Evolutionary conservation across 768 basidiomycete genomes (phyloP).

Genomic region (Auricularia sp.): DNA sequence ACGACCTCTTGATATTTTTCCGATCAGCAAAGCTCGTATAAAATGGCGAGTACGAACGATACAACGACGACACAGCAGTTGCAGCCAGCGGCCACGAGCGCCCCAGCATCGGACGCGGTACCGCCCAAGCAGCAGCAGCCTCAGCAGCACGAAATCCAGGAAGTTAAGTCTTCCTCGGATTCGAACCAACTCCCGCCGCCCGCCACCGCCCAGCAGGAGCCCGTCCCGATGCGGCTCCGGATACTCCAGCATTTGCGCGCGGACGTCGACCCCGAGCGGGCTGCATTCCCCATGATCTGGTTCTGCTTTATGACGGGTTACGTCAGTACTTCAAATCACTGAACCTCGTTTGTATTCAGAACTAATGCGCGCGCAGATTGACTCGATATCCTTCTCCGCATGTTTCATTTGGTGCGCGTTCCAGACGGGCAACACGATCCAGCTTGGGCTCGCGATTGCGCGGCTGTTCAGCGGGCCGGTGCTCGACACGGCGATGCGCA

Average conservation of each 20-base stretch:
- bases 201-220: neutral
- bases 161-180: too few relatives aligned
- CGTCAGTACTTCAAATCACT: neutral
- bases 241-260: conserved; percentile 1
- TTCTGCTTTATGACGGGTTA: conserved; percentile 16
- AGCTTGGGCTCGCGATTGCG: conserved; percentile 73
- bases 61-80: too few relatives aligned
- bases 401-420: conserved; percentile 81
- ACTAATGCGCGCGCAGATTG: conserved; percentile 14
- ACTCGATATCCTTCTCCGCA: conserved; percentile 65
- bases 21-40: too few relatives aligned
- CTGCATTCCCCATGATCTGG: conserved; percentile 6
- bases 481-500: conserved; percentile 52
- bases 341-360: neutral
- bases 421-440: conserved; percentile 48
- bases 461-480: conserved; percentile 46
- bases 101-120: too few relatives aligned
- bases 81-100: too few relatives aligned
- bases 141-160: too few relatives aligned
- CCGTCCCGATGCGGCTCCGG: neutral
- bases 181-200: conserved; percentile 1
- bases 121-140: too few relatives aligned
- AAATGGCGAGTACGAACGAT: too few relatives aligned
- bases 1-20: too few relatives aligned
- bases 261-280: conserved; percentile 8